phyloP scores from a whole-genome alignment of 208 protist genomes.

The Trichomonas gallinae region DNA sequence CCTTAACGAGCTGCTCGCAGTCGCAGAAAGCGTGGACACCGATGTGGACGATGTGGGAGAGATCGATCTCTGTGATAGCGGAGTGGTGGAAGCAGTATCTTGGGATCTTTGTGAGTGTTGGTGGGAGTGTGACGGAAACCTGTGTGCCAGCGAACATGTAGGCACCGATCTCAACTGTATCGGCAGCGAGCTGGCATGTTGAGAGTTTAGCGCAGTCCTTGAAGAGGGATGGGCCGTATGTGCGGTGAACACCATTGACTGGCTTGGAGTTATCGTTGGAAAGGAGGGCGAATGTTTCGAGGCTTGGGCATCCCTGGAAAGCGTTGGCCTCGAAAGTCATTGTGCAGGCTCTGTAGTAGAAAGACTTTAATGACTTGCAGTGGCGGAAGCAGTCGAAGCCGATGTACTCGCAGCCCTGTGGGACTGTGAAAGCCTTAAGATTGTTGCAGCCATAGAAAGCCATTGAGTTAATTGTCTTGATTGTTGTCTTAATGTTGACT shows the following conservation, averaged over 20 bases:
- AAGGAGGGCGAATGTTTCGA: neutral
- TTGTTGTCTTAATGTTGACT: neutral
- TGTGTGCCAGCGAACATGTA: neutral
- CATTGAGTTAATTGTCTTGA: neutral
- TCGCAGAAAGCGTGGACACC: neutral
- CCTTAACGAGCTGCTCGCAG: neutral
- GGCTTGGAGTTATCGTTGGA: neutral
- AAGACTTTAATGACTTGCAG: neutral
- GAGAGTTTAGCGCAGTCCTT: neutral
- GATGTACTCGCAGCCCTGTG: neutral
- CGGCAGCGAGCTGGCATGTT: neutral
- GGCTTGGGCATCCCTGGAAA: neutral
- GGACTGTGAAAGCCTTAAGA: neutral
- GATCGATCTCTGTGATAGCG: neutral
- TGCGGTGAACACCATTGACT: neutral
- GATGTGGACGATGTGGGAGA: neutral
- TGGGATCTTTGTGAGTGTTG: neutral
- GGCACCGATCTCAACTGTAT: neutral
- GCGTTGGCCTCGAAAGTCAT: neutral
- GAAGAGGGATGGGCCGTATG: neutral
- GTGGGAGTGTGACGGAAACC: neutral
- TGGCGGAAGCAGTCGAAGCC: neutral
- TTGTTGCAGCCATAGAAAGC: neutral
- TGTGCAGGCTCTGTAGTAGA: neutral
- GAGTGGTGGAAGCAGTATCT: neutral